Conservation (phyloP, 306 rosid genomes). For the Urtica urens region DNA sequence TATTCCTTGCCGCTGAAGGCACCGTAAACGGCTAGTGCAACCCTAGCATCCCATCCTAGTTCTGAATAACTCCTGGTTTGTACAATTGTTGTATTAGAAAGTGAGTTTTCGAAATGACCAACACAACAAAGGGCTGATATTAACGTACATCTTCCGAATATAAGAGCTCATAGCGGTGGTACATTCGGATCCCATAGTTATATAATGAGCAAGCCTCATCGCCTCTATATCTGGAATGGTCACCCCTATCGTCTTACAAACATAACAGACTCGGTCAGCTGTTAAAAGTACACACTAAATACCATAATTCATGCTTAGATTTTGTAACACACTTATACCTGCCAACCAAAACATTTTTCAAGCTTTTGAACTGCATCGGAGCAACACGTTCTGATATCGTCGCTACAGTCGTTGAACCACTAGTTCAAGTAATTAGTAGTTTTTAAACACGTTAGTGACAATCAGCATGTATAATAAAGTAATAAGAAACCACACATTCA, state of each 20-base stretch:
- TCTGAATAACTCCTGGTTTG: conserved; percentile 42
- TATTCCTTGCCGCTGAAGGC: conserved; percentile 74
- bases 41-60: conserved; percentile 89
- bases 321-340: conserved; percentile 31
- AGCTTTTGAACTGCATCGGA: conserved; percentile 51
- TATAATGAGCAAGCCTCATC: conserved; percentile 90
- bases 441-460: not conserved
- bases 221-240: conserved; percentile 90
- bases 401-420: conserved; percentile 94
- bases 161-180: conserved; percentile 41
- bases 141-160: conserved; percentile 43
- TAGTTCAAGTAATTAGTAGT: conserved; percentile 35
- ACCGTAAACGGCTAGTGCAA: conserved; percentile 67
- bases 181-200: conserved; percentile 77
- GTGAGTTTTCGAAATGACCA: conserved; percentile 1
- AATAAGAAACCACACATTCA: not conserved
- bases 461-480: not conserved
- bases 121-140: conserved; percentile 5
- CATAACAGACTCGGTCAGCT: not conserved
- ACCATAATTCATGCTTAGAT: too few relatives aligned
- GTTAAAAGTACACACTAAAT: too few relatives aligned
- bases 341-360: conserved; percentile 56
- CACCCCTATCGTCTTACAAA: conserved; percentile 57
- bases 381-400: conserved; percentile 67
- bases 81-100: conserved; percentile 24